These are phyloP conservation scores for Saccharata proteae DNA, from an alignment of 2,329 filamentous ascomycete species.

Conservation along the genomic window DNA sequence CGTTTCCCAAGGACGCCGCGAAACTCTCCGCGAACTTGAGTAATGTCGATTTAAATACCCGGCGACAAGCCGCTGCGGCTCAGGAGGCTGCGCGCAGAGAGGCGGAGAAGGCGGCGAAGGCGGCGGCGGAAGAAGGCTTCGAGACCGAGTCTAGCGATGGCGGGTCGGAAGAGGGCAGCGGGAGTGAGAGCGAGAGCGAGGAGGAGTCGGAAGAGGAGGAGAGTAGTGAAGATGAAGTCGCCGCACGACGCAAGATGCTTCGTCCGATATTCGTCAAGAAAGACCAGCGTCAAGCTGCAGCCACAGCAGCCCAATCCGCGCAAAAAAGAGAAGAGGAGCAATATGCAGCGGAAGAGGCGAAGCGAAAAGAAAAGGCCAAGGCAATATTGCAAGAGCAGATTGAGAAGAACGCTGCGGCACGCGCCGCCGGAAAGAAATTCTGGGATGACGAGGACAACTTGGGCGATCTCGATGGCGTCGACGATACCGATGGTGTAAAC, in stretches of 20 bases:
- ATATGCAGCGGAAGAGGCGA: slow-evolving; percentile 39
- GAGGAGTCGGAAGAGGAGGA: slow-evolving; percentile 24
- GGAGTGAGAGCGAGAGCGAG: slow-evolving; percentile 13
- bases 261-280: slow-evolving; percentile 59
- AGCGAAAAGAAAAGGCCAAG: slow-evolving; percentile 60
- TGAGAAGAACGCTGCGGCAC: slow-evolving; percentile 64
- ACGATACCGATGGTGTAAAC: slow-evolving; percentile 80
- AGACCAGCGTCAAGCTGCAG: slow-evolving; percentile 38
- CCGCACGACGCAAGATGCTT: slow-evolving; percentile 39
- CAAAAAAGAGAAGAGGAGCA: slow-evolving; percentile 26
- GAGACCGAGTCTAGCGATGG: slow-evolving; percentile 43
- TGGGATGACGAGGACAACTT: slow-evolving; percentile 65
- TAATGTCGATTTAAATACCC: slow-evolving; percentile 26
- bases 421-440: slow-evolving; percentile 64
- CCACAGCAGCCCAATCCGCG: slow-evolving; percentile 9
- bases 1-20: slow-evolving; percentile 32
- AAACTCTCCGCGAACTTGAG: slow-evolving; percentile 30
- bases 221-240: slow-evolving; percentile 43
- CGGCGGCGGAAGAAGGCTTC: slow-evolving; percentile 45
- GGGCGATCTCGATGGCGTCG: slow-evolving; percentile 62
- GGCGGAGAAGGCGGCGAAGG: slow-evolving; percentile 15
- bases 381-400: slow-evolving; percentile 76
- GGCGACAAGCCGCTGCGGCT: slow-evolving; percentile 17
- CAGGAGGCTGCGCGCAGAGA: slow-evolving; percentile 15
- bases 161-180: slow-evolving; percentile 10